These are phyloP conservation scores for Lizonia empirigonia DNA, from an alignment of 2,329 filamentous ascomycete species.

Conservation along the genomic window DNA sequence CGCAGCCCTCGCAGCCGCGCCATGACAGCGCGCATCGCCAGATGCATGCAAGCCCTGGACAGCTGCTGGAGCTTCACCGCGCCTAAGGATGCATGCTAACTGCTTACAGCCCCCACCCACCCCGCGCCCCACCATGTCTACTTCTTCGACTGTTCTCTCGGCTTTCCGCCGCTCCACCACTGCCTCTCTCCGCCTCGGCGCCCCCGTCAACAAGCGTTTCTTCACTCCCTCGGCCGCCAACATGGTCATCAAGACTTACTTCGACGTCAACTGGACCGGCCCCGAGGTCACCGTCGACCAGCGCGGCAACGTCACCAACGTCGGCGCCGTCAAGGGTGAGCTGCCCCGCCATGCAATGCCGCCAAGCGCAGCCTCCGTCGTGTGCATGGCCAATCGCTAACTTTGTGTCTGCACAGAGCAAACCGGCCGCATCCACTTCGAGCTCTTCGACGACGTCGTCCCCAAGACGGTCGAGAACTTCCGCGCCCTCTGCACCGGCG, in stretches of 20 bases:
- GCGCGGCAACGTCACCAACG: constrained; percentile 56
- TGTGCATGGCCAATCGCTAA: constrained; percentile 6
- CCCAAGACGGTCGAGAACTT: constrained; percentile 90
- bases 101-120: constrained; percentile 27
- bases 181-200: constrained; percentile 29
- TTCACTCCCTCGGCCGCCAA: constrained; percentile 70
- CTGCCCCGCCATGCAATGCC: constrained; percentile 36
- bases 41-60: constrained; percentile 3
- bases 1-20: constrained; percentile 3
- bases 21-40: constrained; percentile 5
- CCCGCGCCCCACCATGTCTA: constrained; percentile 33
- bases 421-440: constrained; percentile 82
- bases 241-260: constrained; percentile 79
- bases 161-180: constrained; percentile 40
- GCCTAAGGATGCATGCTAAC: constrained; percentile 13
- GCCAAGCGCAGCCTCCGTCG: neutral
- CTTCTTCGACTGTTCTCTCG: constrained; percentile 42
- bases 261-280: constrained; percentile 74
- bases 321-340: constrained; percentile 63
- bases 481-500: constrained; percentile 77
- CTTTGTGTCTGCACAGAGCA: constrained; percentile 61
- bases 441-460: constrained; percentile 82
- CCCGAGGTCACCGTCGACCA: constrained; percentile 69
- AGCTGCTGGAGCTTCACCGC: constrained; percentile 16
- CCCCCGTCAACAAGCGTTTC: constrained; percentile 54